Evolutionary conservation across 257 asterid genomes (phyloP), one percentile per base, ranked within the genome.

Genomic region (Nicotiana paniculata): DNA sequence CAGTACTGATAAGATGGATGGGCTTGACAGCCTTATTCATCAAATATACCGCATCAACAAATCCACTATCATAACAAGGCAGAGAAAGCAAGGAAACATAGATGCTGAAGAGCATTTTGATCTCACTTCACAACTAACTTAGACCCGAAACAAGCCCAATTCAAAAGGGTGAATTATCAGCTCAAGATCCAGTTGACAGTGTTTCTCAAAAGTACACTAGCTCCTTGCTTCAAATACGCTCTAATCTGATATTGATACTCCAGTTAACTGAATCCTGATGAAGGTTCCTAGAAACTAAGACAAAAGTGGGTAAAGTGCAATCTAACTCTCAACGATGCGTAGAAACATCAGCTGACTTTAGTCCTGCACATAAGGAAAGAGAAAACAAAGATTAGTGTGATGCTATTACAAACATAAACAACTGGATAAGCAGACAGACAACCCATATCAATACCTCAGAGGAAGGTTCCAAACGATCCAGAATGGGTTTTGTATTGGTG

Each of bases 21-120:
- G 86, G 86, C 86, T 82, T 87, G 90, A 88, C 88, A 89, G 93
- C 93, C 92, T 91, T 93, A 88, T 89, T 90, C 84, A 83, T 88
- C 85, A 82, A 79, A 87, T 83, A 88, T 77, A 77, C 84, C 85
- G 85, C 84, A 21, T 78, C 74, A 43, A 64, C 84, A 84, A 84
- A 81, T 80, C 21, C 78, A 81, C 17, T 53, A 75, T 75, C 63
- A 75, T 28, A 75, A 28, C 79, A 83, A 46, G 81, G 86, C 26
- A 77, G 87, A 77, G 79, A 78, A 59, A 77, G 79, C 66, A 74
- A 58, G 62, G 82, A 77, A 75, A 80, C 74, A 80, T 66, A 79
- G 84, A 83, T 81, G 84, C 90, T 66, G 88, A 65, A 64, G 83
- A 89, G 13, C 97, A 92, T 95, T 88, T 80, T 89, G 85, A 81